Conservation (phyloP, 306 rosid genomes). For the Vigna unguiculata region DNA sequence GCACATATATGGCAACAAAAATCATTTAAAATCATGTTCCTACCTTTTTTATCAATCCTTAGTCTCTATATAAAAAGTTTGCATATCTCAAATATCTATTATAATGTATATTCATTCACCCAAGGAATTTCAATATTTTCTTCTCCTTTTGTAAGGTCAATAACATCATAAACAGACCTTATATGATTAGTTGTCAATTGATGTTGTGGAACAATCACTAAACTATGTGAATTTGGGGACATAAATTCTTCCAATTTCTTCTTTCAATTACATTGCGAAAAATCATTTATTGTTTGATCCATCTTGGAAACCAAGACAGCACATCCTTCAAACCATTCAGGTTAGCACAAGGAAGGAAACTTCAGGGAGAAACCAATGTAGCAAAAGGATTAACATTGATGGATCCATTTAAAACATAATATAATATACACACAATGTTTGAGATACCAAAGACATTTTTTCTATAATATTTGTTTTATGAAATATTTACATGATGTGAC, state of each 20-base stretch:
- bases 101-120: constrained; percentile 71
- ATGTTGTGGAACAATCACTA: constrained; percentile 63
- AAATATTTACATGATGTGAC: too few relatives aligned
- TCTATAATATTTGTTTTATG: too few relatives aligned
- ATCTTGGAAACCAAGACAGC: constrained; percentile 34
- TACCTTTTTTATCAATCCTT: too few relatives aligned
- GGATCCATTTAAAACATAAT: constrained; percentile 55
- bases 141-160: constrained; percentile 83
- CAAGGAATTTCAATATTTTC: constrained; percentile 77
- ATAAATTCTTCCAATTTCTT: constrained; percentile 47
- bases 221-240: constrained; percentile 47
- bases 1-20: too few relatives aligned
- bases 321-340: constrained; percentile 44
- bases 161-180: constrained; percentile 62
- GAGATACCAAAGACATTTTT: too few relatives aligned
- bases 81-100: too few relatives aligned
- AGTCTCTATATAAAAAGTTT: too few relatives aligned
- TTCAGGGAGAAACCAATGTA: constrained; percentile 46
- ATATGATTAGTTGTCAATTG: constrained; percentile 57
- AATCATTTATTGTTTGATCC: constrained; percentile 40
- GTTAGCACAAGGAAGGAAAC: constrained; percentile 37
- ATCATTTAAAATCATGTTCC: too few relatives aligned
- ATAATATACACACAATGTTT: too few relatives aligned
- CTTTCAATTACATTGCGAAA: constrained; percentile 43
- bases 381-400: constrained; percentile 43